Percentiles rank a stretch among this genome's conserved stretches.
These are phyloP conservation scores for Fusarium brachygibbosum DNA, from an alignment of 2,329 filamentous ascomycete species.

Conservation along the genomic window DNA sequence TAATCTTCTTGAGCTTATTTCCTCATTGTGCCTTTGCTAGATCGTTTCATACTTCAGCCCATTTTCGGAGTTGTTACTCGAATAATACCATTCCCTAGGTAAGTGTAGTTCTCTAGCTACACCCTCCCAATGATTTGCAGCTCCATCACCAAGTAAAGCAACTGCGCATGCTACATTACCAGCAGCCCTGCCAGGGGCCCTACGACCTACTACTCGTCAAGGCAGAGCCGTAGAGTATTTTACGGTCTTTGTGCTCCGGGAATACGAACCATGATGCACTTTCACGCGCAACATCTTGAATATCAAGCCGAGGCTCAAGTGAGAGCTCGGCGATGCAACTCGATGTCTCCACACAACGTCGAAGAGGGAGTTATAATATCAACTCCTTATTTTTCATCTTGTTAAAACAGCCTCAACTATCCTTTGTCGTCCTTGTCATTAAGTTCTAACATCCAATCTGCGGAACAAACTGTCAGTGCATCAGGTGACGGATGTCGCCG, in stretches of 20 bases:
- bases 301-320: slow-evolving; percentile 40
- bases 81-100: slow-evolving; percentile 34
- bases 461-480: slow-evolving; percentile 39
- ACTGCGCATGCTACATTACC: slow-evolving; percentile 10
- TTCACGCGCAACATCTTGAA: slow-evolving; percentile 35
- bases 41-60: slow-evolving; percentile 24
- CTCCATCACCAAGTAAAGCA: slow-evolving; percentile 24
- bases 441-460: slow-evolving; percentile 13
- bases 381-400: slow-evolving; percentile 24
- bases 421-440: slow-evolving; percentile 19
- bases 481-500: slow-evolving; percentile 35
- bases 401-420: slow-evolving; percentile 16
- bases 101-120: slow-evolving; percentile 24
- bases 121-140: slow-evolving; percentile 40
- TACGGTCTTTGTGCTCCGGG: slow-evolving; percentile 14
- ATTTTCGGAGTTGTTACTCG: slow-evolving; percentile 28
- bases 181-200: slow-evolving; percentile 33
- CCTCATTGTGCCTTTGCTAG: slow-evolving; percentile 16
- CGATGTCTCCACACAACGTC: slow-evolving; percentile 22
- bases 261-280: slow-evolving; percentile 10
- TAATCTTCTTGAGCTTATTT: slow-evolving; percentile 21
- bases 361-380: slow-evolving; percentile 15
- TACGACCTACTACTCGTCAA: slow-evolving; percentile 38
- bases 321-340: slow-evolving; percentile 20
- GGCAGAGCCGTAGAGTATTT: slow-evolving; percentile 16